Conservation (phyloP, 2,329 filamentous ascomycete genomes). For the Aspergillus luchuensis region DNA sequence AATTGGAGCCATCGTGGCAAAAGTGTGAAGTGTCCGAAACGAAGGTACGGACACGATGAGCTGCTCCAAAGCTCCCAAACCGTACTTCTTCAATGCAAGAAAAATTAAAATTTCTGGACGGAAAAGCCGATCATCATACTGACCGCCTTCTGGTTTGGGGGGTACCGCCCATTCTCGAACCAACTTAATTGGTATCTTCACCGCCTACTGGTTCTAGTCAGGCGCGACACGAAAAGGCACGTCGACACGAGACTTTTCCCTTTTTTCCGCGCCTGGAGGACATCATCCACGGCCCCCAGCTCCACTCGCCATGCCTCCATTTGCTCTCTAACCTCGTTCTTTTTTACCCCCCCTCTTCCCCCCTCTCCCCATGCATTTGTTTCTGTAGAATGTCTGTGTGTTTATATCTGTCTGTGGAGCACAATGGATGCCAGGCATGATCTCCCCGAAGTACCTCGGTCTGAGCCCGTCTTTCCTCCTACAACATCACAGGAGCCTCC, state of each 20-base stretch:
- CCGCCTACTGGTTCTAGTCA: conserved; percentile 22
- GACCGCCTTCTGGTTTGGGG: conserved; percentile 24
- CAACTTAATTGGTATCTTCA: conserved; percentile 13
- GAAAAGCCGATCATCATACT: conserved; percentile 12
- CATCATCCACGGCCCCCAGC: conserved; percentile 15
- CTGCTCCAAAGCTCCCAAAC: conserved; percentile 28
- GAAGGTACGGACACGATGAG: conserved; percentile 28
- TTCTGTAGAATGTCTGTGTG: conserved; percentile 27
- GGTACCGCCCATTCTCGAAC: neutral
- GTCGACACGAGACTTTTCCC: conserved; percentile 23
- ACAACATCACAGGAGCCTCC: conserved; percentile 39
- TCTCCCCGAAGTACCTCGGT: conserved; percentile 38
- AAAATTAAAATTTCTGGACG: conserved; percentile 26
- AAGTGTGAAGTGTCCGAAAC: conserved; percentile 28
- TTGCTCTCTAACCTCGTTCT: conserved; percentile 8
- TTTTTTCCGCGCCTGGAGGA: conserved; percentile 22
- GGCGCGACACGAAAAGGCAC: conserved; percentile 32
- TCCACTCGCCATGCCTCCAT: conserved; percentile 25
- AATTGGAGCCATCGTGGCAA: conserved; percentile 45
- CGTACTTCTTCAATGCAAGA: conserved; percentile 15
- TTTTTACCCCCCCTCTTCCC: conserved; percentile 8
- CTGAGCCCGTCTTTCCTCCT: conserved; percentile 38
- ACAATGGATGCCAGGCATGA: conserved; percentile 37
- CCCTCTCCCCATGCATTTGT: conserved; percentile 10
- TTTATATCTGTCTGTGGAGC: conserved; percentile 20